Percentiles rank a stretch among this genome's conserved stretches.
Evolutionary conservation across 2,329 filamentous ascomycete genomes (phyloP).

Genomic region (Zymoseptoria brevis): DNA sequence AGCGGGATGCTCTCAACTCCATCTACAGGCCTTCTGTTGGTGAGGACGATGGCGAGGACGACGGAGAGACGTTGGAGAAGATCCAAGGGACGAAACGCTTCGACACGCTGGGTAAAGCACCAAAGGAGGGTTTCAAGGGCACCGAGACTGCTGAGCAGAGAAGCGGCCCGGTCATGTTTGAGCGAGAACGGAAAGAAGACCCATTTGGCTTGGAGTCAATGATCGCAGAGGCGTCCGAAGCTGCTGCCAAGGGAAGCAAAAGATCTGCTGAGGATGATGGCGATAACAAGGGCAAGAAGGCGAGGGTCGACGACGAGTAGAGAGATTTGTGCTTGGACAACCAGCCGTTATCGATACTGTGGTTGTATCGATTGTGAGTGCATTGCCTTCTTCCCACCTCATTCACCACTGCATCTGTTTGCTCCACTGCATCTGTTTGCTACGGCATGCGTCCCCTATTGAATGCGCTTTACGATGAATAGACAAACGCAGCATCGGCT

Average conservation of each 20-base stretch:
- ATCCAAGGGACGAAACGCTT: slow-evolving; percentile 82
- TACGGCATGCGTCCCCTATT: not conserved
- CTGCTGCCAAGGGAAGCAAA: slow-evolving; percentile 50
- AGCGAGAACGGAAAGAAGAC: slow-evolving; percentile 69
- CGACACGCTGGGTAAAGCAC: slow-evolving; percentile 73
- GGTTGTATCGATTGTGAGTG: not conserved
- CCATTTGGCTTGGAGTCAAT: slow-evolving; percentile 94
- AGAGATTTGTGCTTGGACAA: not conserved
- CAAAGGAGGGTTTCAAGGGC: slow-evolving; percentile 77
- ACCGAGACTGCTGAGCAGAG: slow-evolving; percentile 73
- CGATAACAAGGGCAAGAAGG: slow-evolving; percentile 55
- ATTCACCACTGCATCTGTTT: not conserved
- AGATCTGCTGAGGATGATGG: slow-evolving; percentile 67
- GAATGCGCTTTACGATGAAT: not conserved
- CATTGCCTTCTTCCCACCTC: not conserved
- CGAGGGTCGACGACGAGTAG: slow-evolving; percentile 64
- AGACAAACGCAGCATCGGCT: not conserved
- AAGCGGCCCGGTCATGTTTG: slow-evolving; percentile 91
- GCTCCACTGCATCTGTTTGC: not conserved
- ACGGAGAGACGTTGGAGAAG: slow-evolving; percentile 72
- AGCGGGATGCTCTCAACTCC: slow-evolving; percentile 86
- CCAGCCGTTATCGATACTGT: not conserved
- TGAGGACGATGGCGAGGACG: slow-evolving; percentile 66
- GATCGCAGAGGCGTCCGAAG: slow-evolving; percentile 65
- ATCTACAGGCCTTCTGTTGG: slow-evolving; percentile 78